Percentiles rank a stretch among this genome's conserved stretches.
Conservation (phyloP, 768 basidiomycete species). For the Trametes cinnabarina region DNA sequence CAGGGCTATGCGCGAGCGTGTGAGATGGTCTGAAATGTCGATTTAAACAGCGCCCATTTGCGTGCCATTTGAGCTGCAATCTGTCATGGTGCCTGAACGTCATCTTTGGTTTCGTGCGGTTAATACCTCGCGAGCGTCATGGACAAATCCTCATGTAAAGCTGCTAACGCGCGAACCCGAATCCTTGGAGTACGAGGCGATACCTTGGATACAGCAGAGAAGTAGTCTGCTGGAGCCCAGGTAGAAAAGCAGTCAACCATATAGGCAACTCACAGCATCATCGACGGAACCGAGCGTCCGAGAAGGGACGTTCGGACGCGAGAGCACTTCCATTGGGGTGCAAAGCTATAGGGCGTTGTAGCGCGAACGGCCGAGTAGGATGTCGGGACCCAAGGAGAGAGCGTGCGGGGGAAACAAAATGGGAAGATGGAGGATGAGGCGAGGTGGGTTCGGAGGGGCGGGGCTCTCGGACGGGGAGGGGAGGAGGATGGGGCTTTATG, state of each 20-base stretch:
- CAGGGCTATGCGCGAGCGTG: no score
- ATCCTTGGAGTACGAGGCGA: background rate
- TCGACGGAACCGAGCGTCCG: background rate
- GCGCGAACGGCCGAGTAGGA: background rate
- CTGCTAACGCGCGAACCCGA: no score
- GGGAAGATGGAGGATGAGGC: no score
- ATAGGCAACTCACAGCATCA: background rate
- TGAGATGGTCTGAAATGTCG: no score
- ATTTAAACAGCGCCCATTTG: no score
- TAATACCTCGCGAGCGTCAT: no score
- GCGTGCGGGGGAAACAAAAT: background rate
- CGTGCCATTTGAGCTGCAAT: no score
- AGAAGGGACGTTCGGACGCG: background rate
- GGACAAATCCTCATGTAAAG: no score
- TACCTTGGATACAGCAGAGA: background rate
- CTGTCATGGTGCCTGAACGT: no score
- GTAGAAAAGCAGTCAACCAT: background rate
- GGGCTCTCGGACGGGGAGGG: background rate
- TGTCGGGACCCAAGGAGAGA: background rate
- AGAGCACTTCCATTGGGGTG: constrained; percentile 7
- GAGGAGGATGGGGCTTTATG: background rate
- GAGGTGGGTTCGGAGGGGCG: background rate
- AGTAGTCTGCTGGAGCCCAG: background rate
- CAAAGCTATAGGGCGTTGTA: background rate
- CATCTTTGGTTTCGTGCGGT: no score